These are phyloP conservation scores for Allium cepa DNA, from an alignment of 106 monocot species.

Conservation along the genomic window DNA sequence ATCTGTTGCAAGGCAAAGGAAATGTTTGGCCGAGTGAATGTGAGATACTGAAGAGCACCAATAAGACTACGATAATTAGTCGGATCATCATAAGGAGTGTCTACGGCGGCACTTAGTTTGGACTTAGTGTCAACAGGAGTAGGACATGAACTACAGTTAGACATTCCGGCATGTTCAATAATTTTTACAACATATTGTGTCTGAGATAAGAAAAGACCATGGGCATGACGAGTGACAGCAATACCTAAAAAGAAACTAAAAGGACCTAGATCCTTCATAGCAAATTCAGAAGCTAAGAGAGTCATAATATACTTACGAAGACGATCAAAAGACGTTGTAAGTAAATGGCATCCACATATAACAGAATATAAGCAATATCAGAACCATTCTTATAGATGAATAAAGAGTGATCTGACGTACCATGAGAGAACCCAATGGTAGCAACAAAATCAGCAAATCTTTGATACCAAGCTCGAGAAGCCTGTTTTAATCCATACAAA, in stretches of 20 bases:
- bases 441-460: not conserved
- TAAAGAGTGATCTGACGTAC: too few species aligned
- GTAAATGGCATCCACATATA: too few species aligned
- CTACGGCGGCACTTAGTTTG: not conserved
- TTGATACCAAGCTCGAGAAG: not conserved
- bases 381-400: too few species aligned
- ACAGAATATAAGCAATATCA: too few species aligned
- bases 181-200: not conserved
- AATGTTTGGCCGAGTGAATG: too few species aligned
- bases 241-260: not conserved
- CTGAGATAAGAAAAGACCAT: not conserved
- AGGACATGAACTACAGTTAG: not conserved
- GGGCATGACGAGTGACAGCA: not conserved
- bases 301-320: not conserved
- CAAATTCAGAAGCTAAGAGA: constrained; percentile 1
- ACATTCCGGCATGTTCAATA: not conserved
- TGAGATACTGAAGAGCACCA: too few species aligned
- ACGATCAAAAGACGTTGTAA: not conserved
- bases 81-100: too few species aligned
- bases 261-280: constrained; percentile 1
- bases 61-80: too few species aligned
- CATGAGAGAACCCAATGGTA: not conserved
- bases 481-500: too few species aligned
- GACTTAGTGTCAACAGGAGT: not conserved
- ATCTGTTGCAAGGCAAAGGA: too few species aligned